These are phyloP conservation scores for Vigna unguiculata DNA, from an alignment of 306 rosid species.

Conservation along the genomic window DNA sequence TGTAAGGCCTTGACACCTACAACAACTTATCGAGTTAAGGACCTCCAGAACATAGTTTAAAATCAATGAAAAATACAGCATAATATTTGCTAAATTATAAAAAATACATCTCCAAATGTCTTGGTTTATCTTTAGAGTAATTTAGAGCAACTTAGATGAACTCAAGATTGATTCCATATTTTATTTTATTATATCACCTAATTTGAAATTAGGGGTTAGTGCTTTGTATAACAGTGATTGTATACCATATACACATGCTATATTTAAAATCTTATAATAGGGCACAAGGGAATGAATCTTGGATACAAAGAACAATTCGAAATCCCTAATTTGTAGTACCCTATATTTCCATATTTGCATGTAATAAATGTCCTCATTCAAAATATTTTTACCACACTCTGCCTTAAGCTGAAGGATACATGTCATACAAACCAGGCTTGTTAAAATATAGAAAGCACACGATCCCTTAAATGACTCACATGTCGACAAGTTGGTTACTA, in stretches of 20 bases:
- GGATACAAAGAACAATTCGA: neutral
- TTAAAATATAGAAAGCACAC: neutral
- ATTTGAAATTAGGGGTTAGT: neutral
- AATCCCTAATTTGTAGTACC: neutral
- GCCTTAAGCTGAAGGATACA: neutral
- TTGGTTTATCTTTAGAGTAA: constrained; percentile 15
- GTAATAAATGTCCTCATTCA: neutral
- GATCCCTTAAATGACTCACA: neutral
- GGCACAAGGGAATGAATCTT: neutral
- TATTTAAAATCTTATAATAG: neutral
- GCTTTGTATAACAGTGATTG: neutral
- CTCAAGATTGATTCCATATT: neutral
- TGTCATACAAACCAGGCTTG: neutral
- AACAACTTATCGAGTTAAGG: constrained; percentile 43
- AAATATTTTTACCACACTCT: neutral
- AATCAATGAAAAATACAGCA: constrained; percentile 31
- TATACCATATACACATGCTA: neutral
- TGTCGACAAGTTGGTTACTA: neutral
- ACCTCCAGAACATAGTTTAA: constrained; percentile 18
- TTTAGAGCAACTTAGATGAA: constrained; percentile 1
- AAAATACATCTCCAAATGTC: neutral
- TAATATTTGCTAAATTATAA: neutral
- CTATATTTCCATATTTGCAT: neutral
- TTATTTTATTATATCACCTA: neutral
- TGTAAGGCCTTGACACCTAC: constrained; percentile 98